A percentile compares a stretch with the other conserved stretches of the same genome.
Conservation (phyloP, 73 alveolate species). For the Tetrahymena elliotti region DNA sequence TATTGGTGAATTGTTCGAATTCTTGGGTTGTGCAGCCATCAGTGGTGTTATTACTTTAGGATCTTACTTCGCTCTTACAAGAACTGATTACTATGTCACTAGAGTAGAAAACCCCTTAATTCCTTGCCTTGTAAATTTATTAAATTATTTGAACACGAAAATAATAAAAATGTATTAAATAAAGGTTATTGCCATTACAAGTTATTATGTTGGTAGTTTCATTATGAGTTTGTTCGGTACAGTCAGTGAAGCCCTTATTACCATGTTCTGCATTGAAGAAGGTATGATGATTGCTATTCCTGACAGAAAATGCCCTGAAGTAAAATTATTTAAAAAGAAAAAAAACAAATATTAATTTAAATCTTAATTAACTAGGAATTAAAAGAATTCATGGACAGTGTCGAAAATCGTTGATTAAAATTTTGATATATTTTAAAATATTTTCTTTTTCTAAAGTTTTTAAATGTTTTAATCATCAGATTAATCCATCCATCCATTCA, state of each 20-base stretch:
- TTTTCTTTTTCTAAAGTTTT: not conserved
- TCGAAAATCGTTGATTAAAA: not conserved
- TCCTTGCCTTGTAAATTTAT: not conserved
- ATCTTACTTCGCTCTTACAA: not conserved
- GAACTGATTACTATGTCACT: not conserved
- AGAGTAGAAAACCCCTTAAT: not conserved
- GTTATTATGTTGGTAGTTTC: not conserved
- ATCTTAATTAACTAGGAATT: not conserved
- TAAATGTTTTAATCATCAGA: no score
- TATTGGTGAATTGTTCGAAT: not conserved
- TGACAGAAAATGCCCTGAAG: not conserved
- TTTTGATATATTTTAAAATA: not conserved
- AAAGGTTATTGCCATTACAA: not conserved
- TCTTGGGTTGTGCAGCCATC: not conserved
- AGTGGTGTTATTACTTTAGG: not conserved
- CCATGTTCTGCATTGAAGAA: not conserved
- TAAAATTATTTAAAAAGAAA: not conserved
- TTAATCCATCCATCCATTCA: no score
- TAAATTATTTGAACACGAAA: not conserved
- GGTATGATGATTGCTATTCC: not conserved
- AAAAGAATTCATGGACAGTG: not conserved
- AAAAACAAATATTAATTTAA: not conserved
- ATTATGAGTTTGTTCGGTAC: not conserved
- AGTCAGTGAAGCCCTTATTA: not conserved
- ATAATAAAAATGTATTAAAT: not conserved